Base-by-base conservation (phyloP, 1,139 yeast genomes). In the Pichia sp. region DNA sequence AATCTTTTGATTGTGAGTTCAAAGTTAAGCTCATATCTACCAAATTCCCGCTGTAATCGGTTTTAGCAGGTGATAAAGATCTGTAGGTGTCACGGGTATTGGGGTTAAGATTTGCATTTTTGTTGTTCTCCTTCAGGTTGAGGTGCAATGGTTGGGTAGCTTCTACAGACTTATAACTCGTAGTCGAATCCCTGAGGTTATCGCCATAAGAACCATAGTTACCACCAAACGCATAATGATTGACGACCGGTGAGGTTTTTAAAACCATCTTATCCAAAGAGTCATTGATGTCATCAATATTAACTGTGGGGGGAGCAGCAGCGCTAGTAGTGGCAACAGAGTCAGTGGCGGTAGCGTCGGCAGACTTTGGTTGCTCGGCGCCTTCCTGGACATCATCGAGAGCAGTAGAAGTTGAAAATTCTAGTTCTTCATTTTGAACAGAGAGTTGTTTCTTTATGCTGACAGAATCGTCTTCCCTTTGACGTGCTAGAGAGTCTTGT, bases 171-270 rank as follows among this genome's bases (percentile, higher is more conserved):
- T 47, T 36, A 11, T 15, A 32, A 4, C 54, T 53, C 1, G 42
- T 23, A 4, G 51, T 42, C 1, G 56, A 55, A n/a, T 42, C 45
- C 32, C 58, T 50, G 3, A 29, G 11, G 1, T 30, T 49, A 13
- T 50, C 41, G 11, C 53, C 57, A 42, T 54, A 54, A 10, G 52
- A 29, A 7, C 57, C 57, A 26, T 54, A 54, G 44, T 49, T 54
- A 40, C 49, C 51, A 16, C 50, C 54, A 49, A 54, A 54, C 1
- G 50, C 43, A 8, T 43, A 43, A 11, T 45, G 8, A 29, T 53
- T 43, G 1, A 50, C 16, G 29, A 10, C 42, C 1, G 54, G 53
- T 2, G 56, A 36, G 5, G 23, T 8, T 6, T 51, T 54, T 1
- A 53, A 30, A 5, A 51, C 53, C 52, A 56, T 31, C 10, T 51